Evolutionary conservation across 176 grass and related monocot genomes (phyloP), one percentile per base, ranked within the genome.

Genomic region (Neostapfia colusana): DNA sequence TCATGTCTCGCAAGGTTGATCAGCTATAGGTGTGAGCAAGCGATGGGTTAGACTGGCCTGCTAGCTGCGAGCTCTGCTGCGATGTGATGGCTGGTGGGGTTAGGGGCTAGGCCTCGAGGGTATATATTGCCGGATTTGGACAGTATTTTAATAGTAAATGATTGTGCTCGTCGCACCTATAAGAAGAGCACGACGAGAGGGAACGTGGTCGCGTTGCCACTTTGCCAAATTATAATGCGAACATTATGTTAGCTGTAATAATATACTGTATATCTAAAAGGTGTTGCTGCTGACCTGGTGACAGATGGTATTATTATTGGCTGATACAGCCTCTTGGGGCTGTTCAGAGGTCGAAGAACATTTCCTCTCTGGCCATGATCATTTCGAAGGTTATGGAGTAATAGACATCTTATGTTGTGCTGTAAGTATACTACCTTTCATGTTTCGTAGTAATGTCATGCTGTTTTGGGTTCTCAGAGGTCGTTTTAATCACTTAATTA

Each of bases 41-140:
- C 46, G 59, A 31, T 14, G n/a, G 1, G 7, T 1, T 9, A 2
- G 31, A 1, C 31, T 1, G 3, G 31, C 7, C 2, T 7, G 10
- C 31, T 31, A 31, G 31, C 38, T 40, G 1, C 12, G 10, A 26
- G 55, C 55, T 26, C 23, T 58, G 55, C 55, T 58, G 23, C 10
- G 21, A 58, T 16, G 59, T 31, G 31, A 31, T 28, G 57, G 24
- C 2, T 68, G 35, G 27, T 38, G 26, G 7, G 10, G 27, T 63
- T 3, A 14, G 7, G 0, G 15, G 4, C 21, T 3, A 7, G 78
- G 7, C 53, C 28, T 74, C 37, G 57, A 21, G 65, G 66, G 59
- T 87, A 72, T 87, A 82, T 87, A 78, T 59, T 3, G 28, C 58
- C 16, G n/a, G 14, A 11, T 65, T 28, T 8, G 26, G 20, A 26